phyloP scores from a whole-genome alignment of 495 filamentous ascomycete genomes.

The Neurospora cerealis region DNA sequence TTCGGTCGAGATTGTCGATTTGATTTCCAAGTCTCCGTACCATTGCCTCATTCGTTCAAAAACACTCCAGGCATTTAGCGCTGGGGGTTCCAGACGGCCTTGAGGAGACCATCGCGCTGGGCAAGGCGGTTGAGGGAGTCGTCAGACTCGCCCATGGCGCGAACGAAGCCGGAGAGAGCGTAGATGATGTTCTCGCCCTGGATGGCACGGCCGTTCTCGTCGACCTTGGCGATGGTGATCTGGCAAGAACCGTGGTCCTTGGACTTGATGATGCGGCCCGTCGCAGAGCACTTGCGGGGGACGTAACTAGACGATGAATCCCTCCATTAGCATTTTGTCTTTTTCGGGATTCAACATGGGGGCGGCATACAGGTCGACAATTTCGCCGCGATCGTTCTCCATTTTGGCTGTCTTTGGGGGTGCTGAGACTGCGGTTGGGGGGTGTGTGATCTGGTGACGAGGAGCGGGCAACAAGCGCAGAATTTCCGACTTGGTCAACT shows the following conservation, averaged over 20 bases:
- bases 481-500: conserved; percentile 17
- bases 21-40: conserved; percentile 6
- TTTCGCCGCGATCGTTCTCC: conserved; percentile 59
- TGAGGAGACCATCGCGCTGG: conserved; percentile 91
- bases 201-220: conserved; percentile 89
- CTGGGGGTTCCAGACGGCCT: conserved; percentile 89
- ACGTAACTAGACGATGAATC: conserved; percentile 60
- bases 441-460: conserved; percentile 17
- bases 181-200: conserved; percentile 96
- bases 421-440: conserved; percentile 19
- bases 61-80: conserved; percentile 37
- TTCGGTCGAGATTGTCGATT: neutral
- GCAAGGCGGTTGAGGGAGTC: conserved; percentile 91
- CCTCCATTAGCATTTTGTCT: neutral
- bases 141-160: conserved; percentile 95
- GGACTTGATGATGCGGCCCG: conserved; percentile 98
- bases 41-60: conserved; percentile 9
- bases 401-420: conserved; percentile 25
- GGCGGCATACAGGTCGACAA: conserved; percentile 86
- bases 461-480: conserved; percentile 14
- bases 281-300: conserved; percentile 94
- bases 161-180: conserved; percentile 94
- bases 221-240: conserved; percentile 86
- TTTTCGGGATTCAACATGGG: neutral
- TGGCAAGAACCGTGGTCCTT: conserved; percentile 94